phyloP scores from a whole-genome alignment of 495 filamentous ascomycete genomes.

The Penicillium longicatenatum region DNA sequence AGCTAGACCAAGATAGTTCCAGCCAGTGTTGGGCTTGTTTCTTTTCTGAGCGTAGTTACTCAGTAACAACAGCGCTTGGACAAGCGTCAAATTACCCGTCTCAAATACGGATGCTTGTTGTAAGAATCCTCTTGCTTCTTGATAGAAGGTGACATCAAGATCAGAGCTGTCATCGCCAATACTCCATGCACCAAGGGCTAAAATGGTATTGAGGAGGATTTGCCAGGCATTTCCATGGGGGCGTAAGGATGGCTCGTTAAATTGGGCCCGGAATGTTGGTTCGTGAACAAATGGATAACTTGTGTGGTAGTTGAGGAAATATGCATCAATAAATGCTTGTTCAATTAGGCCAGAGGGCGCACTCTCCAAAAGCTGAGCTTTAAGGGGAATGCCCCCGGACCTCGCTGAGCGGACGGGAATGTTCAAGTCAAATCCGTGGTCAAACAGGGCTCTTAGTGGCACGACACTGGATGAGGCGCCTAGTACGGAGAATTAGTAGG shows the following conservation, averaged over 20 bases:
- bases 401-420: slow-evolving; percentile 39
- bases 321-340: slow-evolving; percentile 53
- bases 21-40: slow-evolving; percentile 58
- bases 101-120: slow-evolving; percentile 52
- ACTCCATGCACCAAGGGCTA: slow-evolving; percentile 55
- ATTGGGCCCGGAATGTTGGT: slow-evolving; percentile 56
- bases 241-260: slow-evolving; percentile 50
- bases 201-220: slow-evolving; percentile 51
- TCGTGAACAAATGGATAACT: slow-evolving; percentile 60
- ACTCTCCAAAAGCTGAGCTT: slow-evolving; percentile 43
- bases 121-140: slow-evolving; percentile 46
- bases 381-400: slow-evolving; percentile 38
- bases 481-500: slow-evolving; percentile 19
- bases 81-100: slow-evolving; percentile 52
- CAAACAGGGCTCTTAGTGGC: slow-evolving; percentile 44
- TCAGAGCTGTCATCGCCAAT: slow-evolving; percentile 52
- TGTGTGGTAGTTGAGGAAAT: slow-evolving; percentile 54
- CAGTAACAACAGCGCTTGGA: slow-evolving; percentile 53
- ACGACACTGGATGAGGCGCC: slow-evolving; percentile 51
- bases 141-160: slow-evolving; percentile 50
- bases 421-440: slow-evolving; percentile 50
- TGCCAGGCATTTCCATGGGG: slow-evolving; percentile 54
- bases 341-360: slow-evolving; percentile 48
- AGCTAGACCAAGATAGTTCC: slow-evolving; percentile 55
- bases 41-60: slow-evolving; percentile 59